Base-by-base conservation (phyloP, 1,284 basidiomycete genomes). In the Pascua sp. region DNA sequence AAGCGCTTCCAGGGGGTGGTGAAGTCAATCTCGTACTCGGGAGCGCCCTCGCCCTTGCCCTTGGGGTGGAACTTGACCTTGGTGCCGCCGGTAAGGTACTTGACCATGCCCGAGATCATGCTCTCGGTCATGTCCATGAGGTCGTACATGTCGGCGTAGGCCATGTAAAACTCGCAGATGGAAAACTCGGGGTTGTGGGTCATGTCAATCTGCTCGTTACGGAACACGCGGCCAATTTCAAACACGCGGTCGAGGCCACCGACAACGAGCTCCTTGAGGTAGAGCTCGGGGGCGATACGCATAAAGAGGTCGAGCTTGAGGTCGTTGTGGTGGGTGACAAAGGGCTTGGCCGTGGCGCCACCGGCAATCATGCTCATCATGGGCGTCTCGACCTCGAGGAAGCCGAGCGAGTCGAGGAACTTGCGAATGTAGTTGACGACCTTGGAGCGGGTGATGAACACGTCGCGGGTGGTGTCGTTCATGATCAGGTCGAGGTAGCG, bases 101-200 rank as follows among this genome's bases (percentile, higher is more conserved):
- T 90, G 73, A 98, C 95, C 75, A 99, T 80, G 5, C 94, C 91
- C 71, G 93, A 90, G 42, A 98, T 78, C 81, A 99, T 83, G 48
- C 81, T 80, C 80, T 99, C 96, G 41, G 95, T 99, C 64, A 98
- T 84, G 58, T 98, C 94, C 95, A 98, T 98, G 60, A 98, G 65
- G 75, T 98, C 96, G 81, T 94, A 90, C 92, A 97, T 96, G 78
- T 98, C 95, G 62, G 95, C 95, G 73, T 98, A 98, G 36, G 95
- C 95, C 95, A 99, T 98, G 78, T 98, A 98, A 80, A 99, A 98
- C 81, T 99, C 95, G 84, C 95, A 98, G 78, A 98, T 96, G 17
- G 91, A 91, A 81, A 96, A 95, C 75, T 95, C 91, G 63, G 93
- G 92, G 79, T 96, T 96, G 78, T 96, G 93, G 32, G 95, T 99